Percentiles rank a stretch among this genome's conserved stretches.
Evolutionary conservation across 1,284 basidiomycete genomes (phyloP).

Genomic region (Trichosporon sp.): DNA sequence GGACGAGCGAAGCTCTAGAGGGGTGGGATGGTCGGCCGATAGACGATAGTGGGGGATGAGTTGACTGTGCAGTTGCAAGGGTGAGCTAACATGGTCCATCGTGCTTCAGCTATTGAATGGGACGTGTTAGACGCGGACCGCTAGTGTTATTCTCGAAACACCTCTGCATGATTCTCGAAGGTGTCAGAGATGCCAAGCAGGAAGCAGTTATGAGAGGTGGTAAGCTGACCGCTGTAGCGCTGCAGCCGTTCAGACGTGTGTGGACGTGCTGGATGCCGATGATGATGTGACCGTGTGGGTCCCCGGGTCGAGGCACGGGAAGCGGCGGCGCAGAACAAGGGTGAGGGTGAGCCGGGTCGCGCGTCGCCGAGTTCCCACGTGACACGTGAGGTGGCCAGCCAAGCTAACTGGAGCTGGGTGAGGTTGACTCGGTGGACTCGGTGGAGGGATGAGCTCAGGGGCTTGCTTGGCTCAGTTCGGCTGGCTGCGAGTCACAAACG

Average conservation of each 20-base stretch:
- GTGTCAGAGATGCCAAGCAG: too few species aligned
- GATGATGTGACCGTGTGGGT: slow-evolving; percentile 2
- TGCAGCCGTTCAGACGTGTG: too few species aligned
- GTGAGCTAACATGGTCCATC: too few species aligned
- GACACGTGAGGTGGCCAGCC: background rate
- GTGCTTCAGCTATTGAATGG: too few species aligned
- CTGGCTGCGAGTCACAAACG: background rate
- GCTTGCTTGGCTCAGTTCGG: background rate
- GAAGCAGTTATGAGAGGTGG: background rate
- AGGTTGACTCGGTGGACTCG: too few species aligned
- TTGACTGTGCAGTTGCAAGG: too few species aligned
- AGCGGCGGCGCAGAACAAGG: background rate
- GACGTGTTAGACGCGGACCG: too few species aligned
- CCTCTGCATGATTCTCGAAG: too few species aligned
- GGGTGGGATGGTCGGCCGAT: background rate
- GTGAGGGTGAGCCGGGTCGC: background rate
- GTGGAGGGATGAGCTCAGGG: too few species aligned
- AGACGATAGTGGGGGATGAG: background rate
- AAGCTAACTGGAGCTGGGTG: too few species aligned
- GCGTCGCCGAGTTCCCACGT: background rate
- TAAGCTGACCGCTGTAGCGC: background rate
- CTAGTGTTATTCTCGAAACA: too few species aligned
- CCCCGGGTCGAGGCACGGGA: background rate
- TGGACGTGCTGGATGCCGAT: background rate
- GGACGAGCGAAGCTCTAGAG: too few species aligned